Base-by-base conservation (phyloP, 2,329 filamentous ascomycete genomes). In the Graphium sp. region DNA sequence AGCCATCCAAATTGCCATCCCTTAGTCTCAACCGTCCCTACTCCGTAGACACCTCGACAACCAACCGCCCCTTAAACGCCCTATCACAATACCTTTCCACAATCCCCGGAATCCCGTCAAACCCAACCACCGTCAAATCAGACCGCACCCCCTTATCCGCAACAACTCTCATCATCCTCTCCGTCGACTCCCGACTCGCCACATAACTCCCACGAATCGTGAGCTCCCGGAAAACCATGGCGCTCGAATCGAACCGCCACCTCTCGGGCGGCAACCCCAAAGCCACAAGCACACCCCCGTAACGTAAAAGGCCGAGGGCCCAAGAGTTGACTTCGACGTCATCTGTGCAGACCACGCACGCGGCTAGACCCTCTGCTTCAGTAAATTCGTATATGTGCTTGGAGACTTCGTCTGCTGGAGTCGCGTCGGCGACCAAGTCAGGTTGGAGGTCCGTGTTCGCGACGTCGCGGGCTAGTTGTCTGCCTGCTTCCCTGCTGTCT, bases 141-240 rank as follows among this genome's bases (percentile, higher is more conserved):
- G 45, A 47, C 24, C 34, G 34, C 3, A 50, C 36, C 5, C 37
- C 33, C 12, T 27, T 28, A 18, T 35, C 30, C n/a, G 38, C 40
- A 6, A 50, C 47, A 5, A 35, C 29, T 12, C 40, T 30, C 41
- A 51, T 44, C 48, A 51, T 51, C 14, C 42, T 35, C 19, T 40
- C 37, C 2, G 43, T 43, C 3, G 41, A 40, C 16, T 43, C 41
- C 6, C 28, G 35, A 26, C 40, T 42, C 6, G 45, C 37, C n/a
- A 49, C 46, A 29, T 49, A 50, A 29, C 40, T 49, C 9, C 46
- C 48, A 5, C 38, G 37, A 10, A 51, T 38, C 2, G 36, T 37
- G 21, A 51, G 29, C 33, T 50, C 46, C 13, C 37, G 35, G 21
- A 48, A 50, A 0, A 46, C 42, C 6, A 51, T 41, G 1, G 38